Conservation (phyloP, 2,329 filamentous ascomycete genomes). For the Colletotrichum cordylinicola region DNA sequence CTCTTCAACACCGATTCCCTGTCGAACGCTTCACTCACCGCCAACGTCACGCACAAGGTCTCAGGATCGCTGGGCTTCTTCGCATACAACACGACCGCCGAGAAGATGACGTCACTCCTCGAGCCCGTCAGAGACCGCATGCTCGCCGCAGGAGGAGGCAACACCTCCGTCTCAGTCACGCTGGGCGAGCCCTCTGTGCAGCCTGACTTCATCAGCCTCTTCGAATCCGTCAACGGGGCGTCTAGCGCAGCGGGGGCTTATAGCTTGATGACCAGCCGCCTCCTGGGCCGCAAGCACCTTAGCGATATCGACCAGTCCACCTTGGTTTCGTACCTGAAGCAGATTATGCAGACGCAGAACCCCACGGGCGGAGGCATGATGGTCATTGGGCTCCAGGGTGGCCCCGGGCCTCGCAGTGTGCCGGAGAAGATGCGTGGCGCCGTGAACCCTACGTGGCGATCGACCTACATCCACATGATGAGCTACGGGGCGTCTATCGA, state of each 20-base stretch:
- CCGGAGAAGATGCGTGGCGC: constrained; percentile 25
- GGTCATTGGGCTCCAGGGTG: constrained; percentile 21
- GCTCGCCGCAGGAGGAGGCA: not conserved
- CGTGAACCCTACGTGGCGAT: constrained; percentile 51
- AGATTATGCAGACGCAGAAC: not conserved
- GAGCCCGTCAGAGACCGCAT: not conserved
- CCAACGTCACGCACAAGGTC: not conserved
- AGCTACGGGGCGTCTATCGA: constrained; percentile 3
- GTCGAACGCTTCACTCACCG: not conserved
- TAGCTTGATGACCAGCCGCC: constrained; percentile 16
- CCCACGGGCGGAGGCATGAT: not conserved
- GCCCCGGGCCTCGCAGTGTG: not conserved
- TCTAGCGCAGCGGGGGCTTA: not conserved
- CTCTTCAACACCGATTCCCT: not conserved
- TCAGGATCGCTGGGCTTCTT: constrained; percentile 3
- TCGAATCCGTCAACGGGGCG: not conserved
- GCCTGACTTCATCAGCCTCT: constrained; percentile 2
- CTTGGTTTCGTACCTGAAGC: constrained; percentile 10
- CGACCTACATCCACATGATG: constrained; percentile 40
- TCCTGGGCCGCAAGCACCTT: constrained; percentile 22
- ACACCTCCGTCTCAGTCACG: not conserved
- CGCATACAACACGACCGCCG: not conserved
- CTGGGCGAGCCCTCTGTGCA: not conserved
- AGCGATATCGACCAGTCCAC: not conserved
- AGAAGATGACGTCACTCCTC: not conserved